phyloP scores from a whole-genome alignment of 352 stramenopile species.

The Globisporangium recalcitrans region DNA sequence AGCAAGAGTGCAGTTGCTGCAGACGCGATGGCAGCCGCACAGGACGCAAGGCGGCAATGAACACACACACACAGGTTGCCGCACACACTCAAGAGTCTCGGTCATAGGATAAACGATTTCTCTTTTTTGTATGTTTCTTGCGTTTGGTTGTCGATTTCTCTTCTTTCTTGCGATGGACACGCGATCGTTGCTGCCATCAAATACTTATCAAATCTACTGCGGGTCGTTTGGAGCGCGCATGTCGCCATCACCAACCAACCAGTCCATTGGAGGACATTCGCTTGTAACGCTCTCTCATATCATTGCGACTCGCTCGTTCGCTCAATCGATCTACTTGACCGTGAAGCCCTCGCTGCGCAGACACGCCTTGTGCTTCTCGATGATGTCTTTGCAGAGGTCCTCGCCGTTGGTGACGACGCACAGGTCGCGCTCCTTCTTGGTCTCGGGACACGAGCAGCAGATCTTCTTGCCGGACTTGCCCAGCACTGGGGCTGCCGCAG shows the following conservation, averaged over 20 bases:
- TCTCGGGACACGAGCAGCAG: slow-evolving; percentile 97
- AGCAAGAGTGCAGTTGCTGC: background rate
- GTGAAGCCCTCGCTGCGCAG: slow-evolving; percentile 95
- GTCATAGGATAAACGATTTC: slow-evolving; percentile 4
- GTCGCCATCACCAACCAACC: background rate
- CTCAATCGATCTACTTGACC: slow-evolving; percentile 61
- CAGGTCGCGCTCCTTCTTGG: slow-evolving; percentile 91
- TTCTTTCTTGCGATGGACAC: background rate
- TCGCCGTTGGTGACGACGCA: slow-evolving; percentile 91
- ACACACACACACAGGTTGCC: background rate
- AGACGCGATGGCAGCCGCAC: background rate
- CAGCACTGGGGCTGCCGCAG: slow-evolving; percentile 39
- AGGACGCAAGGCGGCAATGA: background rate
- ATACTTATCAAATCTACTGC: slow-evolving; percentile 11
- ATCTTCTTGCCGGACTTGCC: slow-evolving; percentile 98
- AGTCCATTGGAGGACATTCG: too few relatives aligned
- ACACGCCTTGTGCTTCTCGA: slow-evolving; percentile 97
- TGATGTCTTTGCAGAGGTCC: slow-evolving; percentile 92
- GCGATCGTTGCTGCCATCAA: slow-evolving; percentile 8
- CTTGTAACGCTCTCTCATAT: background rate
- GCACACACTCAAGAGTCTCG: background rate
- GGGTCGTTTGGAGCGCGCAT: background rate
- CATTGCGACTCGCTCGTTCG: background rate
- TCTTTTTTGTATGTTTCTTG: background rate
- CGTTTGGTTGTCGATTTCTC: slow-evolving; percentile 2